A percentile compares a stretch with the other conserved stretches of the same genome.
These are phyloP conservation scores for Neolentinus lepideus DNA, from an alignment of 1,284 basidiomycete genomes.

Conservation along the genomic window DNA sequence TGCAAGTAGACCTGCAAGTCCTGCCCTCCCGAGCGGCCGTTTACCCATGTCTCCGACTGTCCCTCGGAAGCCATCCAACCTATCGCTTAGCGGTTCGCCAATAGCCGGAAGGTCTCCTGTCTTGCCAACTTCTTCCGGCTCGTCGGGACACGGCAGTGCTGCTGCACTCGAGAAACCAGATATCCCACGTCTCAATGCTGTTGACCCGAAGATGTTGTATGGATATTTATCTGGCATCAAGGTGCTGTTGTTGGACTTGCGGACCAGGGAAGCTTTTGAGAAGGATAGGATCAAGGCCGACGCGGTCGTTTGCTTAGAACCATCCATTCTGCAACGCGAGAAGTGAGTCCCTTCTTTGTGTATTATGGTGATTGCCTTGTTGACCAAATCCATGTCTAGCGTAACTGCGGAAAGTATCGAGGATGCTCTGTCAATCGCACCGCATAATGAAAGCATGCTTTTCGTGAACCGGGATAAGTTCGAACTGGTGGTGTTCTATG, in stretches of 20 bases:
- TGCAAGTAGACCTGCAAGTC: conserved; percentile 51
- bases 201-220: conserved; percentile 55
- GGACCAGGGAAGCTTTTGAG: conserved; percentile 73
- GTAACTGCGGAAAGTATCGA: conserved; percentile 68
- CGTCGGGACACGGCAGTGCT: conserved; percentile 20
- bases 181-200: conserved; percentile 47
- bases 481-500: conserved; percentile 89
- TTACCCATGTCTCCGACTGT: conserved; percentile 26
- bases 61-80: conserved; percentile 38
- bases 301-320: conserved; percentile 82
- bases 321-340: conserved; percentile 61
- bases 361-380: neutral
- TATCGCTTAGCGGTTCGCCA: conserved; percentile 24
- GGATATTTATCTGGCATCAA: conserved; percentile 55
- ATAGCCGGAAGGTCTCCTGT: conserved; percentile 11
- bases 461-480: conserved; percentile 83
- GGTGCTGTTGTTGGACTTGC: conserved; percentile 79
- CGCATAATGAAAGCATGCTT: conserved; percentile 60
- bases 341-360: conserved; percentile 40
- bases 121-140: neutral
- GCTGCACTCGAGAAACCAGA: conserved; percentile 31
- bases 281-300: conserved; percentile 64
- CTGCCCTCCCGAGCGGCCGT: conserved; percentile 26
- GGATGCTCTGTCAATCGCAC: conserved; percentile 67
- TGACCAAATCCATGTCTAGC: conserved; percentile 28